Evolutionary conservation across 495 filamentous ascomycete genomes (phyloP), one percentile per base, ranked within the genome.

Genomic region (Penicillium arizonense): DNA sequence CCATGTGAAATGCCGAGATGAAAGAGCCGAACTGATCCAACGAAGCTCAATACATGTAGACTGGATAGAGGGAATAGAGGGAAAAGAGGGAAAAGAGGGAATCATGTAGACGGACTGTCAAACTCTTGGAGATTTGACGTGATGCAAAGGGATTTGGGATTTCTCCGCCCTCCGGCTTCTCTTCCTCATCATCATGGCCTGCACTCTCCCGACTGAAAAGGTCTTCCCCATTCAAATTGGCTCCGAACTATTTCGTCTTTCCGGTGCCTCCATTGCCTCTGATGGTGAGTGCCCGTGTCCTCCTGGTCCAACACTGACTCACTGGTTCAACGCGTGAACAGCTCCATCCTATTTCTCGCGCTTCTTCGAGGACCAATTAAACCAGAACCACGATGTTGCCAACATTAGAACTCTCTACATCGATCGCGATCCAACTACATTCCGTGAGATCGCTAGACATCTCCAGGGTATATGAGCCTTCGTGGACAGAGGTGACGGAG

Each of bases 341-440:
- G 93, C 92, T 72, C 93, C 93, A 61, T 97, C 94, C 54, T 98
- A 97, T 69, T 97, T 98, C 70, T 96, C 94, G 18, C 87, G 87
- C 56, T 97, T 91, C 73, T 98, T 98, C 74, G 82, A 84, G 50
- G 87, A 88, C 55, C 92, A 97, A 71, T 65, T 98, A 14, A 80
- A 80, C 44, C 79, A 81, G 41, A 75, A 77, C n/a, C 20, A 43
- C 24, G 71, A 79, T 52, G 80, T 80, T 52, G 76, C 81, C 34
- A 76, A 71, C 9, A 52, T 78, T 44, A 76, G 82, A 47, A 96
- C 93, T 5, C 80, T 97, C 18, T 97, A 95, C 69, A 97, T 98
- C 65, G 93, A 98, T 73, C 85, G 93, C 35, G 94, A 98, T 74
- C 94, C 93, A 0, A 77, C 78, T 13, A 96, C 90, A 0, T 98